These are phyloP conservation scores for Rhynchosporium secalis DNA, from an alignment of 2,329 filamentous ascomycete species.

Conservation along the genomic window DNA sequence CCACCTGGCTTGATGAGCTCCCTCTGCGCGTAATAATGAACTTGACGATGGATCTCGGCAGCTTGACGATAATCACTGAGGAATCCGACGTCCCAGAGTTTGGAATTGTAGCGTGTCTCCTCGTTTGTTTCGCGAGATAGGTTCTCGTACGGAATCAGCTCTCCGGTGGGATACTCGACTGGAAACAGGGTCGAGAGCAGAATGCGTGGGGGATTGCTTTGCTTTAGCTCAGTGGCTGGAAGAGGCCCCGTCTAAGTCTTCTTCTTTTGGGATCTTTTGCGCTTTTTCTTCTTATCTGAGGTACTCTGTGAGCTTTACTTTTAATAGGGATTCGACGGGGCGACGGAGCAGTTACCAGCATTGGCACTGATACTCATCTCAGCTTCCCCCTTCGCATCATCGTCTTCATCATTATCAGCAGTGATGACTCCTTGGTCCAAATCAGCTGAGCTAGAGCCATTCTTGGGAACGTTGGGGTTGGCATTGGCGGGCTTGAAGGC, in stretches of 20 bases:
- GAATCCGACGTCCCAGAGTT: conserved; percentile 63
- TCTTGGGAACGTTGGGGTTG: conserved; percentile 15
- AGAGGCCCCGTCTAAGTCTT: conserved; percentile 54
- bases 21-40: conserved; percentile 50
- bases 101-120: conserved; percentile 78
- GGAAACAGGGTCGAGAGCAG: conserved; percentile 71
- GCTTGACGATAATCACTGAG: conserved; percentile 56
- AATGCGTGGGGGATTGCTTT: conserved; percentile 74
- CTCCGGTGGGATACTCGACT: conserved; percentile 69
- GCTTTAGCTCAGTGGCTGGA: conserved; percentile 49
- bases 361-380: conserved; percentile 19
- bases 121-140: conserved; percentile 73
- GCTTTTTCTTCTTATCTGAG: conserved; percentile 69
- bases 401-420: conserved; percentile 29
- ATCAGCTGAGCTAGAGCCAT: conserved; percentile 29
- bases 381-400: conserved; percentile 24
- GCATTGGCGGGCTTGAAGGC: conserved; percentile 26
- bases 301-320: neutral
- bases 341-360: conserved; percentile 18
- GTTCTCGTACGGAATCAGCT: conserved; percentile 81
- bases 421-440: conserved; percentile 31
- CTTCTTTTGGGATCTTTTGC: conserved; percentile 75
- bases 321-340: too few relatives aligned
- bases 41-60: conserved; percentile 56
- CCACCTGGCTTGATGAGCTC: conserved; percentile 51